Conservation (phyloP, 2,329 filamentous ascomycete species). For the Epichloe sp. region DNA sequence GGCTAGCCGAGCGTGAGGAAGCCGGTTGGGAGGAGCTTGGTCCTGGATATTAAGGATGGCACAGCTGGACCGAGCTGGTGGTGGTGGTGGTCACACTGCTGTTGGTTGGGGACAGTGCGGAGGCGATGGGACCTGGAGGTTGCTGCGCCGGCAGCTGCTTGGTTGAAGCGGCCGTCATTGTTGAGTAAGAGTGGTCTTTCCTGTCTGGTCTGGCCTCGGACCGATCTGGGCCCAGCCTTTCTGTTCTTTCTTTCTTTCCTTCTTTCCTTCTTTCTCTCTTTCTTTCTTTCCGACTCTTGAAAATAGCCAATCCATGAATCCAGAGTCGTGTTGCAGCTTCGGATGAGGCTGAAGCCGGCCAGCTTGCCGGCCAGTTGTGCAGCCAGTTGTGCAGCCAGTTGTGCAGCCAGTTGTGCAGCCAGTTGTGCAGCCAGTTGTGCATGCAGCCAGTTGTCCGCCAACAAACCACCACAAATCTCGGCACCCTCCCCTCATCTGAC, state of each 20-base stretch:
- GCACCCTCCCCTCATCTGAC: too few species aligned
- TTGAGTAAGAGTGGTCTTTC: too few species aligned
- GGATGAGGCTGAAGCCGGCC: not conserved
- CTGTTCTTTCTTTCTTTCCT: not conserved
- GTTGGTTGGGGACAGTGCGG: conserved; percentile 3
- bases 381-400: too few species aligned
- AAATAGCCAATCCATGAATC: not conserved
- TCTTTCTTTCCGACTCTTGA: not conserved
- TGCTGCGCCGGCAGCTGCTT: conserved; percentile 3
- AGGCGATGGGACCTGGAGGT: not conserved
- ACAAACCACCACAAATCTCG: not conserved
- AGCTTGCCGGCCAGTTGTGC: not conserved
- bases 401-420: too few species aligned
- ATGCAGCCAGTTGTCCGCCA: not conserved
- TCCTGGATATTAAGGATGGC: conserved; percentile 5
- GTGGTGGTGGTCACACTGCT: conserved; percentile 1
- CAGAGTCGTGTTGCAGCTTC: conserved; percentile 5
- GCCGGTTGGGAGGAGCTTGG: conserved; percentile 14
- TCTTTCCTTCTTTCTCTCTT: not conserved
- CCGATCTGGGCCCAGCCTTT: not conserved
- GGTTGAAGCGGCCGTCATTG: not conserved
- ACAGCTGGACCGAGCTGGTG: conserved; percentile 2
- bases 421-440: too few species aligned
- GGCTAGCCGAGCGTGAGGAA: conserved; percentile 5
- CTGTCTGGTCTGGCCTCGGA: not conserved